Base-by-base conservation (phyloP, 495 filamentous ascomycete species). In the Aspergillus nanangensis region DNA sequence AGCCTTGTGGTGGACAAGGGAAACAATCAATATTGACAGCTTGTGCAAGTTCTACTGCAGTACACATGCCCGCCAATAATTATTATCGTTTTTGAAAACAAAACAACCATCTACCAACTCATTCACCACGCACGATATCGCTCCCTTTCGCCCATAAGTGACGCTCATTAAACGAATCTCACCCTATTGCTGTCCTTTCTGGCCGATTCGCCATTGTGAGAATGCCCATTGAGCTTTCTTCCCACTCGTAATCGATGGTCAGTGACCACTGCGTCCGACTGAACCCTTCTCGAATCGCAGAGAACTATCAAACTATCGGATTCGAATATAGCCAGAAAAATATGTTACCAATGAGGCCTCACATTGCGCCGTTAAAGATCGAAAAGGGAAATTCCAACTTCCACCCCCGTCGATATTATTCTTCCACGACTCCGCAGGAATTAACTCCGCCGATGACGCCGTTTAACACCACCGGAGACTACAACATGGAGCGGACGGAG, bases 361-460 rank as follows among this genome's bases (percentile, higher is more conserved):
- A 84, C 61, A 83, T 92, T 55, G 83, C 87, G 52, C 87, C 87
- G 34, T 72, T 92, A 55, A 71, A 83, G 41, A 84, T 91, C 52
- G 71, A 77, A 50, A 90, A 89, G 66, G 71, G 67, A 29, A 75
- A 74, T 44, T 65, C 72, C 44, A 74, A 75, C 58, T 74, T 51
- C 39, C 48, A 54, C 43, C 42, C 38, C 38, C 32, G 49, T 54
- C 63, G 54, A 52, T 69, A 56, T 46, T 63, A 67, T 49, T 56
- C 52, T 8, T 36, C 55, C 38, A 33, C 53, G 48, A 56, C 53
- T 34, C 57, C 56, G 9, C 60, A 58, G 21, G 76, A 86, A 49
- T 78, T 88, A 53, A 90, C 87, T 5, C 87, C 88, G 9, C 87
- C 87, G 41, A 66, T 81, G 45, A 88, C 87, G 25, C 87, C 87